Evolutionary conservation across 495 filamentous ascomycete species (phyloP).

Genomic region (Lophiostoma macrostomum): DNA sequence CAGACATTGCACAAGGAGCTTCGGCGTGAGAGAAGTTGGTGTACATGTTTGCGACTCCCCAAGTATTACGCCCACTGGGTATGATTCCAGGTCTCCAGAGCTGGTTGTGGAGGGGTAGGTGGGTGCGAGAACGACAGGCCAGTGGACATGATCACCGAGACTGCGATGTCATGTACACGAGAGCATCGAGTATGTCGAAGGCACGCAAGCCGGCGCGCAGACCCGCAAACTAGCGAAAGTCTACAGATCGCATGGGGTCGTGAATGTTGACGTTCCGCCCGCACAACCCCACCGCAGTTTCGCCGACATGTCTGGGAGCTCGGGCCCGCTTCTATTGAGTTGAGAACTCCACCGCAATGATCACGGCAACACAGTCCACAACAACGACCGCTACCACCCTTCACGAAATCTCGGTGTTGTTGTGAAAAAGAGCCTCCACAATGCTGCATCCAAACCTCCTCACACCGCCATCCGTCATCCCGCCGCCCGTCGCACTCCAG

Average conservation of each 20-base stretch:
- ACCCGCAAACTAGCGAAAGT: background rate
- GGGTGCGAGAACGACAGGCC: constrained; percentile 15
- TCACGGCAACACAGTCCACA: no score
- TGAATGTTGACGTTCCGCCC: constrained; percentile 7
- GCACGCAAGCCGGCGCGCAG: background rate
- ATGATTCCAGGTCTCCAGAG: background rate
- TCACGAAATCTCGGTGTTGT: background rate
- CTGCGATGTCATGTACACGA: constrained; percentile 12
- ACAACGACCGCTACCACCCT: background rate
- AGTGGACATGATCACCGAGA: constrained; percentile 26
- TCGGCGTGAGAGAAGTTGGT: background rate
- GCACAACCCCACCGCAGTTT: constrained; percentile 5
- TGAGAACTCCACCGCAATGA: no score
- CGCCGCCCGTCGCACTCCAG: constrained; percentile 55
- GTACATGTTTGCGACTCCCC: constrained; percentile 25
- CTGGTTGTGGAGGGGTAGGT: constrained; percentile 23
- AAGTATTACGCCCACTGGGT: no score
- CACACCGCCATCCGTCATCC: constrained; percentile 37
- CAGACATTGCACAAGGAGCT: background rate
- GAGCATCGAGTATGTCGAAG: no score
- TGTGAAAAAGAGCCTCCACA: background rate
- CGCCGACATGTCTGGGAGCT: constrained; percentile 6
- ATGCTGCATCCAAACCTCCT: constrained; percentile 39
- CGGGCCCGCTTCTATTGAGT: background rate
- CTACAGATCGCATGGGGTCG: background rate